phyloP scores from a whole-genome alignment of 805 yeast genomes.

The Sungouiella blattae region DNA sequence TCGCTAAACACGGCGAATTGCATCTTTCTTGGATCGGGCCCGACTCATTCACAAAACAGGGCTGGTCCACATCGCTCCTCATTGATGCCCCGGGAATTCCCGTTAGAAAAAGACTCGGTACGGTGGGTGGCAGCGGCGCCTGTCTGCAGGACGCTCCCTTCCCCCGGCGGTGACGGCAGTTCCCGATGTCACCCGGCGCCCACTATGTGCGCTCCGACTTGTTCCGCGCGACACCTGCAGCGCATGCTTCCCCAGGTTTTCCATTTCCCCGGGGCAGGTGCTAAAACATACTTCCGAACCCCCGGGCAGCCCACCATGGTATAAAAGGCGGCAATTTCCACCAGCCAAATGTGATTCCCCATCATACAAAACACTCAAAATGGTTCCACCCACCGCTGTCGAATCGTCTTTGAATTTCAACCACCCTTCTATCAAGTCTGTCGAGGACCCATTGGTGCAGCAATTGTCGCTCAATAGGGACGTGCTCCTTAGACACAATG shows the following conservation, averaged over 20 bases:
- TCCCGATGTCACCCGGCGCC: constrained; percentile 1
- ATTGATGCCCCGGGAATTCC: neutral
- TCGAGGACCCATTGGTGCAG: constrained; percentile 39
- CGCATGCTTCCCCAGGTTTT: constrained; percentile 3
- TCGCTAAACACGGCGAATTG: no score
- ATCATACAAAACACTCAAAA: constrained; percentile 8
- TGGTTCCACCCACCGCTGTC: constrained; percentile 45
- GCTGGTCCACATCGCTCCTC: no score
- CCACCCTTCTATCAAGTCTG: constrained; percentile 35
- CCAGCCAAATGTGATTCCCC: neutral
- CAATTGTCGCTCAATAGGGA: constrained; percentile 52
- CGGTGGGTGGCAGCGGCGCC: neutral
- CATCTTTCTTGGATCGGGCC: no score
- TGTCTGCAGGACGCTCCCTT: neutral
- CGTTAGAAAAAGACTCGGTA: no score
- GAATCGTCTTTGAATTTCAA: constrained; percentile 43
- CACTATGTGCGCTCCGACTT: constrained; percentile 1
- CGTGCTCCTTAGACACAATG: constrained; percentile 77
- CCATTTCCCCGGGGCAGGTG: constrained; percentile 17
- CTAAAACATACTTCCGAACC: constrained; percentile 2
- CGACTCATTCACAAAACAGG: no score
- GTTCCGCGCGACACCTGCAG: neutral
- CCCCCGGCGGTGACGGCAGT: no score
- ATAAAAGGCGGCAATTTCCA: neutral
- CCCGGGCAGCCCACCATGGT: constrained; percentile 3